These are phyloP conservation scores for Pseudopyrenochaeta lycopersici DNA, from an alignment of 2,329 filamentous ascomycete species.

Conservation along the genomic window DNA sequence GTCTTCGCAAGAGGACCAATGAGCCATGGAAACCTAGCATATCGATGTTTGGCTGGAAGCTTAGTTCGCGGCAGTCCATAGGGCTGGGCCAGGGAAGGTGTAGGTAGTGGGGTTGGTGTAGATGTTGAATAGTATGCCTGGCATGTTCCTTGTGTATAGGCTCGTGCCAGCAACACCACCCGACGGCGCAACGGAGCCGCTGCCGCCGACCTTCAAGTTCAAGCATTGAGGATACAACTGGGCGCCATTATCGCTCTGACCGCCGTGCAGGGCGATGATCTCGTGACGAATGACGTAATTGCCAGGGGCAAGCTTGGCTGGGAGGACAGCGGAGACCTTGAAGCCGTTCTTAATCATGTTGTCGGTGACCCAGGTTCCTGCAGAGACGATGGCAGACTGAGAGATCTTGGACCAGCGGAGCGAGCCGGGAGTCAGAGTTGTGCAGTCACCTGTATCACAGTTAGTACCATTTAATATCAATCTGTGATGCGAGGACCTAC, in stretches of 20 bases:
- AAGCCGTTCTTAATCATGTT: slow-evolving; percentile 55
- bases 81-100: slow-evolving; percentile 47
- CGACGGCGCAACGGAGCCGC: slow-evolving; percentile 49
- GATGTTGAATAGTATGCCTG: slow-evolving; percentile 55
- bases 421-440: slow-evolving; percentile 28
- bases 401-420: slow-evolving; percentile 49
- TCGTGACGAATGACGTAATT: slow-evolving; percentile 66
- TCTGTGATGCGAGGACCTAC: slow-evolving; percentile 10
- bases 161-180: slow-evolving; percentile 49
- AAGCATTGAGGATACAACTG: slow-evolving; percentile 64
- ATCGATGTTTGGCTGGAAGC: not conserved
- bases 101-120: slow-evolving; percentile 46
- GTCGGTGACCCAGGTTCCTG: slow-evolving; percentile 46
- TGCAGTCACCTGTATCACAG: slow-evolving; percentile 39
- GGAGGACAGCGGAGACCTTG: slow-evolving; percentile 56
- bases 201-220: slow-evolving; percentile 59
- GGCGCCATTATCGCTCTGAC: slow-evolving; percentile 55
- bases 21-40: not conserved
- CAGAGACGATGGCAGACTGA: slow-evolving; percentile 35
- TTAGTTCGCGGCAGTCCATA: slow-evolving; percentile 47
- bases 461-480: not conserved
- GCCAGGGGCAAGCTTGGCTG: slow-evolving; percentile 54
- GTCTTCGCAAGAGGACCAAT: not conserved
- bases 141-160: slow-evolving; percentile 54
- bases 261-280: slow-evolving; percentile 59